These are phyloP conservation scores for Blepharisma stoltei DNA, from an alignment of 73 alveolate genomes.

Conservation along the genomic window DNA sequence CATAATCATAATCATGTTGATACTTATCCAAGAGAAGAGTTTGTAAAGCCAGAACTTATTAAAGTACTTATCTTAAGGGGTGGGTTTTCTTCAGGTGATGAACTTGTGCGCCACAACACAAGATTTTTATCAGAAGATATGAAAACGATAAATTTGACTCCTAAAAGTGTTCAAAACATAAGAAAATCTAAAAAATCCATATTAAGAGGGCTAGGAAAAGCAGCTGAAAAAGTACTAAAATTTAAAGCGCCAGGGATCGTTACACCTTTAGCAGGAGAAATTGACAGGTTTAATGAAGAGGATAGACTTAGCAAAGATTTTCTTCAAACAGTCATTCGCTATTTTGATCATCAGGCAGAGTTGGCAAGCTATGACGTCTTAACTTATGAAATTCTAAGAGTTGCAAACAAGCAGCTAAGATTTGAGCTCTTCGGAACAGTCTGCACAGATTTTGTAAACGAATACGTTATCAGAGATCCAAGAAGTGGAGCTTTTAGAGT, in stretches of 20 bases:
- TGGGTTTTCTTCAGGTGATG: too few species aligned
- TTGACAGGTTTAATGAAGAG: too few species aligned
- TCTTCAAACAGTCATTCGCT: neutral
- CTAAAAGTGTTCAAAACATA: too few species aligned
- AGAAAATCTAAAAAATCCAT: too few species aligned
- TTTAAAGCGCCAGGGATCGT: too few species aligned
- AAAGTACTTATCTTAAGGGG: neutral
- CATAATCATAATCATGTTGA: conserved; percentile 16
- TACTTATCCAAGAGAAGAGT: conserved; percentile 18
- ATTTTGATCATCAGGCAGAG: neutral
- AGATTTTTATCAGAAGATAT: too few species aligned
- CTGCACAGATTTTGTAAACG: neutral
- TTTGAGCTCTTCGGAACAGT: conserved; percentile 26
- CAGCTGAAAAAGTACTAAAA: too few species aligned
- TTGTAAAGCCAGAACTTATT: conserved; percentile 3
- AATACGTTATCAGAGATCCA: neutral
- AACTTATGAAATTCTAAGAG: conserved; percentile 14
- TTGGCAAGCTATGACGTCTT: neutral
- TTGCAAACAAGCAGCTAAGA: neutral
- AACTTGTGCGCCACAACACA: too few species aligned
- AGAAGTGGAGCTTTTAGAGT: neutral
- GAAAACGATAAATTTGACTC: too few species aligned
- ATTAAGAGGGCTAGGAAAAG: too few species aligned
- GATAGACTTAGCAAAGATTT: too few species aligned
- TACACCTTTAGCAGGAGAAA: too few species aligned